A percentile compares a stretch with the other conserved stretches of the same genome.
Evolutionary conservation across 2,329 filamentous ascomycete genomes (phyloP).

Genomic region (Davidsoniella australis): DNA sequence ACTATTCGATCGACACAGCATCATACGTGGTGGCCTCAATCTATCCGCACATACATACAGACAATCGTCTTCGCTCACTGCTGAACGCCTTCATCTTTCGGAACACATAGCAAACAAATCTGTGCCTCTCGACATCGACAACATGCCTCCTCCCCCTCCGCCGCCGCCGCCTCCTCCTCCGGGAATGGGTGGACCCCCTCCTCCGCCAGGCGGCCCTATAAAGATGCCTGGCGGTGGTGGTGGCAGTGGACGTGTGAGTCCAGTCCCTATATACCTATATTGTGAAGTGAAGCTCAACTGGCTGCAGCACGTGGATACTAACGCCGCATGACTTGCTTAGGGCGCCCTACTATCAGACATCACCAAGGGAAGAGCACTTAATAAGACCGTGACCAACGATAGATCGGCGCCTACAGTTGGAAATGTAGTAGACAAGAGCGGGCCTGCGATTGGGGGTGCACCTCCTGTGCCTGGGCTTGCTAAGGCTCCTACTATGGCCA

Average conservation of each 20-base stretch:
- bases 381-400: slow-evolving; percentile 82
- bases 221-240: slow-evolving; percentile 19
- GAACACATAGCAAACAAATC: too few relatives aligned
- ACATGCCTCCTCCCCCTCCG: slow-evolving; percentile 52
- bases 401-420: slow-evolving; percentile 63
- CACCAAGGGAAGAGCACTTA: slow-evolving; percentile 59
- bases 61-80: too few relatives aligned
- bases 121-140: slow-evolving; percentile 16
- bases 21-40: too few relatives aligned
- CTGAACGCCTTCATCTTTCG: too few relatives aligned
- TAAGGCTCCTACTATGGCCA: slow-evolving; percentile 41
- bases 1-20: too few relatives aligned
- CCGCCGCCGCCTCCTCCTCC: slow-evolving; percentile 49
- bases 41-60: too few relatives aligned
- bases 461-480: slow-evolving; percentile 44
- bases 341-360: slow-evolving; percentile 81
- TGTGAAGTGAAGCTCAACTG: background rate
- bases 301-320: slow-evolving; percentile 11
- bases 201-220: slow-evolving; percentile 44
- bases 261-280: background rate
- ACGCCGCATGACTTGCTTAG: slow-evolving; percentile 27
- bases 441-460: slow-evolving; percentile 52
- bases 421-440: slow-evolving; percentile 26
- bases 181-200: slow-evolving; percentile 38
- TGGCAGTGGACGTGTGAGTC: slow-evolving; percentile 3